phyloP scores from a whole-genome alignment of 352 stramenopile species.

The Phytophthora multivora region DNA sequence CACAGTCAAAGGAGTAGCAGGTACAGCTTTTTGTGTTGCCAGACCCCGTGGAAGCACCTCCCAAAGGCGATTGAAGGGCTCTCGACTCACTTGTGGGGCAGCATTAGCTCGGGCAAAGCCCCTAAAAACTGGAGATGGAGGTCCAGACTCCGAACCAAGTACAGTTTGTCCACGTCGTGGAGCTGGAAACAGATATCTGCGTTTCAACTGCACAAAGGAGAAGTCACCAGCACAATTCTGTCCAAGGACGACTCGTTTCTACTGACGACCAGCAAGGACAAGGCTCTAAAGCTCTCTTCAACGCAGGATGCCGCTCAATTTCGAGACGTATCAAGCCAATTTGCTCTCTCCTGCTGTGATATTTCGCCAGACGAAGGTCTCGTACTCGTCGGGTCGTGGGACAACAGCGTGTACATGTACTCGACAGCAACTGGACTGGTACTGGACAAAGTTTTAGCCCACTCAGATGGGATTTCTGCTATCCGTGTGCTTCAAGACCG shows the following conservation, averaged over 20 bases:
- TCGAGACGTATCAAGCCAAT: constrained; percentile 37
- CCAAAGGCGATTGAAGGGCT: constrained; percentile 40
- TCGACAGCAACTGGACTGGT: constrained; percentile 54
- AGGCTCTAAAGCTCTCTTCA: constrained; percentile 58
- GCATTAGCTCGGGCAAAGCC: constrained; percentile 38
- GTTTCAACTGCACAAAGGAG: constrained; percentile 51
- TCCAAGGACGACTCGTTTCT: constrained; percentile 52
- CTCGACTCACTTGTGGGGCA: constrained; percentile 41
- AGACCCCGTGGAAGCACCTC: constrained; percentile 43
- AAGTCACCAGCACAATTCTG: constrained; percentile 68
- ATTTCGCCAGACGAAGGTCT: constrained; percentile 67
- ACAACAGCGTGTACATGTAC: constrained; percentile 82
- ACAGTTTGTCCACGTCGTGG: constrained; percentile 35
- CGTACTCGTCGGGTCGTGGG: constrained; percentile 71
- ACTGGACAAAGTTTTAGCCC: constrained; percentile 66
- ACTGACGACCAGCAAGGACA: constrained; percentile 79
- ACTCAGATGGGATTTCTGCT: constrained; percentile 73
- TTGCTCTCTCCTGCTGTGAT: constrained; percentile 70
- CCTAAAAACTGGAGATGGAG: constrained; percentile 66
- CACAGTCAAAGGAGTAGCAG: constrained; percentile 3
- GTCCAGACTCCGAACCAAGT: constrained; percentile 40
- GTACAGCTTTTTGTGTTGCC: constrained; percentile 52
- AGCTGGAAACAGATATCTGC: constrained; percentile 57
- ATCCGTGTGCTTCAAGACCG: constrained; percentile 62
- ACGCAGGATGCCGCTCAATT: constrained; percentile 34